A percentile compares a stretch with the other conserved stretches of the same genome.
Evolutionary conservation across 805 yeast species (phyloP).

Genomic region (Yamadazyma phyllophila): DNA sequence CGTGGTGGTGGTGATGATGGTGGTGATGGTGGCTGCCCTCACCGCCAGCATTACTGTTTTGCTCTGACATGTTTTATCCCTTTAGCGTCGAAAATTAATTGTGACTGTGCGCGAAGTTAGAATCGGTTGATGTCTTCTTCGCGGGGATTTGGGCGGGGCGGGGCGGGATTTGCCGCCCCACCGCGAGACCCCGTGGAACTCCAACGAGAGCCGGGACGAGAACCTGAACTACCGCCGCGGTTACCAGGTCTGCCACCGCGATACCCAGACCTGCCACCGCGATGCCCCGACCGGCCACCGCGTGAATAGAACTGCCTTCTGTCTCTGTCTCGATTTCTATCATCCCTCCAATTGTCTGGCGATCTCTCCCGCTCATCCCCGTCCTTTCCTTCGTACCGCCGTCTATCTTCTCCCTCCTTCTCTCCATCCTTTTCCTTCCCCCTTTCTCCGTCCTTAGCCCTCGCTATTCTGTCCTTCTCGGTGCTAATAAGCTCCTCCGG

Average conservation of each 20-base stretch:
- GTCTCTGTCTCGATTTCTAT: too few relatives aligned
- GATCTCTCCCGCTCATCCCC: too few relatives aligned
- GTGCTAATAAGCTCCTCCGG: constrained; percentile 22
- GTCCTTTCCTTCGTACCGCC: background rate
- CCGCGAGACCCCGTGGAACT: too few relatives aligned
- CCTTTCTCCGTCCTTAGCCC: background rate
- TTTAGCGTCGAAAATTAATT: constrained; percentile 2
- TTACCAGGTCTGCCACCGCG: too few relatives aligned
- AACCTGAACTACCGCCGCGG: too few relatives aligned
- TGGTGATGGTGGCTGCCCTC: background rate
- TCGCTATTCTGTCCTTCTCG: constrained; percentile 1
- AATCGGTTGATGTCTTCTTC: constrained; percentile 4
- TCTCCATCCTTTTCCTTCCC: background rate
- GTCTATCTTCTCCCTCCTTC: background rate
- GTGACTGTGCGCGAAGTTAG: constrained; percentile 1
- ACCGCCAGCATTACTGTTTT: background rate
- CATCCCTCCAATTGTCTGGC: too few relatives aligned
- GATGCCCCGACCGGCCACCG: too few relatives aligned
- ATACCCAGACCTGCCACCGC: too few relatives aligned
- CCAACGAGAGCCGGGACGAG: background rate
- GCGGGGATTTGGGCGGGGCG: background rate
- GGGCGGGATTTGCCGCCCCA: background rate
- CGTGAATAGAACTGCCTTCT: too few relatives aligned
- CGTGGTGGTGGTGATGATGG: constrained; percentile 16
- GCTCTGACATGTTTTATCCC: constrained; percentile 5